Evolutionary conservation across 352 stramenopile species (phyloP), one percentile per base, ranked within the genome.

Genomic region (Globisporangium okanoganense): DNA sequence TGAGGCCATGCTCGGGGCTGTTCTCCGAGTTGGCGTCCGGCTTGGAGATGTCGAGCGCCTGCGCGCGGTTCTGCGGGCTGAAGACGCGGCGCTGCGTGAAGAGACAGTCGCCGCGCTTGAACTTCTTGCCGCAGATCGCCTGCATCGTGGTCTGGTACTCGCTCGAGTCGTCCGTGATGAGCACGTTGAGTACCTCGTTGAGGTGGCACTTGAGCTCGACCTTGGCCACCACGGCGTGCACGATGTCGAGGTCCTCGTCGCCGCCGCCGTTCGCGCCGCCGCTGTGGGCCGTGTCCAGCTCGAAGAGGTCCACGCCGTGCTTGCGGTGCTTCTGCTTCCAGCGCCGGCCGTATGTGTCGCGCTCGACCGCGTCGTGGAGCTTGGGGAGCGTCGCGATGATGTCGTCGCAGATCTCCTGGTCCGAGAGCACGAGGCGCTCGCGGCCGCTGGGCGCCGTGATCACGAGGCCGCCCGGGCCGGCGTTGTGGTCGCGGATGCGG

Each of bases 131-230:
- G 45, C 67, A 76, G 18, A 90, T 48, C 33, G 75, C 62, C 52
- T 73, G 64, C 76, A 87, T 85, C 10, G 77, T 79, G 24, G 69
- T 63, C 31, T 80, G 67, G 44, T 82, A 86, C 31, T 63, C 64
- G 18, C 67, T 51, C 48, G 77, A 76, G 18, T 86, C 66, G 27
- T 68, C 67, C 36, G 81, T 69, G 13, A 82, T 47, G 36, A 88
- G 44, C 49, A 88, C 76, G 51, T 75, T 88, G 36, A 88, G 58
- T 22, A 81, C 74, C 29, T 90, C 80, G 44, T 90, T 87, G 51
- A 90, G 48, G 60, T 87, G 78, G 58, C 74, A 87, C 0, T 60
- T 65, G 18, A 90, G 63, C 65, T 82, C 74, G 0, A 69, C 77
- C 51, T 82, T 85, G 52, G 76, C 76, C 35, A 82, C 66, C 1